Evolutionary conservation across 176 grass and related monocot genomes (phyloP).

Genomic region (Phragmites australis): DNA sequence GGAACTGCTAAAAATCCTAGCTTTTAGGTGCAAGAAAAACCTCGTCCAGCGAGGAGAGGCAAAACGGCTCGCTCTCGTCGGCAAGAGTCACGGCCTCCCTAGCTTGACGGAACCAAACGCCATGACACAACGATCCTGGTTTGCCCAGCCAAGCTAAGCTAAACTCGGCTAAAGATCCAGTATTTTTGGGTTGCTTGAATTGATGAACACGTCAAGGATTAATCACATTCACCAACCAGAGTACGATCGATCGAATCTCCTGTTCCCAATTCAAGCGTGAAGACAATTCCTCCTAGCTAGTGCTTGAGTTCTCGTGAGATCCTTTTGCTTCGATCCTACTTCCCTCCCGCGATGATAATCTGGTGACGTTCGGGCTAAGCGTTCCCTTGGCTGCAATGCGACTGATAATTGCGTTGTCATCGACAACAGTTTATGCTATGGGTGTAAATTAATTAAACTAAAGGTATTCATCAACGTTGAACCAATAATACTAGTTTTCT

Average conservation of each 20-base stretch:
- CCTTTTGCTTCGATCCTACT: conserved; percentile 38
- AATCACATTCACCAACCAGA: conserved; percentile 24
- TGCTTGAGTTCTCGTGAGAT: conserved; percentile 13
- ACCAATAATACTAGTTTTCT: too few relatives aligned
- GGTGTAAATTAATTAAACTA: too few relatives aligned
- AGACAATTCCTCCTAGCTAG: not conserved
- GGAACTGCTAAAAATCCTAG: too few relatives aligned
- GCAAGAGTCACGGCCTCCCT: too few relatives aligned
- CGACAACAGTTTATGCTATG: not conserved
- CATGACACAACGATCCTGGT: too few relatives aligned
- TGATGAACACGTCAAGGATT: conserved; percentile 21
- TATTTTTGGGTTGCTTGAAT: conserved; percentile 35
- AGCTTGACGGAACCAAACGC: too few relatives aligned
- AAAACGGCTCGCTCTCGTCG: too few relatives aligned
- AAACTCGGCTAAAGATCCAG: too few relatives aligned
- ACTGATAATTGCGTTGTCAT: not conserved
- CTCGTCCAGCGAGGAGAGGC: too few relatives aligned
- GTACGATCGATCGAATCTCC: not conserved
- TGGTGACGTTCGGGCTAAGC: conserved; percentile 17
- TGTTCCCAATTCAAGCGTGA: not conserved
- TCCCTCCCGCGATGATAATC: not conserved
- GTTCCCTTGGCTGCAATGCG: not conserved
- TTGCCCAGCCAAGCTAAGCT: too few relatives aligned
- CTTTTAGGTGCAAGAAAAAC: too few relatives aligned
- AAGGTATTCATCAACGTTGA: too few relatives aligned